Percentiles rank a stretch among this genome's conserved stretches.
phyloP scores from a whole-genome alignment of 805 yeast species.

The Torulaspora franciscae region DNA sequence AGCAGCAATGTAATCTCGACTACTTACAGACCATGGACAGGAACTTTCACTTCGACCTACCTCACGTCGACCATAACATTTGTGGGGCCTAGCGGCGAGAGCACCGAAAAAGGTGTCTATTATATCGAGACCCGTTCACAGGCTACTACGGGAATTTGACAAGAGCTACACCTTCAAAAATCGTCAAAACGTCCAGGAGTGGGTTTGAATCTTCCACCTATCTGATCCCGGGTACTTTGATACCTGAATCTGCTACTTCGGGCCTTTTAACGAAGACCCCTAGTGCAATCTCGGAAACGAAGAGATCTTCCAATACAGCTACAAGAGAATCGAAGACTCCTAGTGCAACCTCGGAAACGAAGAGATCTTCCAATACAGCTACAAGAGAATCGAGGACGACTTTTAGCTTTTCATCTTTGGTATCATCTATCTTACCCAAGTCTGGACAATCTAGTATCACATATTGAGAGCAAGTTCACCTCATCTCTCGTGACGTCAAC shows the following conservation, averaged over 20 bases:
- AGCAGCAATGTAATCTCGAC: slow-evolving; percentile 4
- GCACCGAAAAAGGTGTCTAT: slow-evolving; percentile 12
- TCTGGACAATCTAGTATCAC: background rate
- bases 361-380: background rate
- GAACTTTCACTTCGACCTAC: slow-evolving; percentile 12
- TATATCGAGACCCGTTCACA: slow-evolving; percentile 14
- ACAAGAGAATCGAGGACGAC: background rate
- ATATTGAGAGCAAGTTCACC: background rate
- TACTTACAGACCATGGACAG: slow-evolving; percentile 14
- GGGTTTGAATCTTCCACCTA: background rate
- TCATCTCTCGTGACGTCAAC: slow-evolving; percentile 1
- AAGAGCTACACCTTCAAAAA: background rate
- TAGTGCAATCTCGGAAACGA: background rate
- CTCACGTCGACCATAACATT: slow-evolving; percentile 7
- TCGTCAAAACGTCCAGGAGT: background rate
- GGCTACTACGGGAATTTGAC: slow-evolving; percentile 5
- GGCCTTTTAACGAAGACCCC: background rate
- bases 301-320: background rate
- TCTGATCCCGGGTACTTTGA: background rate
- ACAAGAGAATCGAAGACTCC: background rate
- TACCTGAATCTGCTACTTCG: background rate
- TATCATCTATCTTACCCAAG: background rate
- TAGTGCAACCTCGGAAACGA: background rate
- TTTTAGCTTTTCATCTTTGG: background rate
- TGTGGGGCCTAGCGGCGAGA: slow-evolving; percentile 11